A percentile compares a stretch with the other conserved stretches of the same genome.
Conservation (phyloP, 805 yeast species). For the Saturnispora quitensis region DNA sequence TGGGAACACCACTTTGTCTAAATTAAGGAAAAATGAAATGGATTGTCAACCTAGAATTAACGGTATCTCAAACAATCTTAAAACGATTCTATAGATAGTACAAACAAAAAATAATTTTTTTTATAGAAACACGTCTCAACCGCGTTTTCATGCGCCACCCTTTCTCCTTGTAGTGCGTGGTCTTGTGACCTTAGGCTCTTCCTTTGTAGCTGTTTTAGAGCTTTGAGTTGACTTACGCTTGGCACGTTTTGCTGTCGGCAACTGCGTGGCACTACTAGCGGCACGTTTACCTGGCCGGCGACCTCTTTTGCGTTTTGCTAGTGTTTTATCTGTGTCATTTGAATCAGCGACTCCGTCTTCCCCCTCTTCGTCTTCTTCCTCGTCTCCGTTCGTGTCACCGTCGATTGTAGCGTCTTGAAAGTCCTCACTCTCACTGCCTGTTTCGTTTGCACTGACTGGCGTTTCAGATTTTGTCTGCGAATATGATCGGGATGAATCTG, state of each 20-base stretch:
- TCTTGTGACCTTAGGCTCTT: not conserved
- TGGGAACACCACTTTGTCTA: not conserved
- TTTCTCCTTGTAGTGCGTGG: not conserved
- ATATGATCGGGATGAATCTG: not conserved
- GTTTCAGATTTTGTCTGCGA: not conserved
- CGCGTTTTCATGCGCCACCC: conserved; percentile 2
- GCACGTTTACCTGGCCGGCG: not conserved
- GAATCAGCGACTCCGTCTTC: not conserved
- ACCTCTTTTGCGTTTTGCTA: not conserved
- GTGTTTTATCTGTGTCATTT: not conserved
- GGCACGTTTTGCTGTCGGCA: not conserved
- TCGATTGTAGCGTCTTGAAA: not conserved
- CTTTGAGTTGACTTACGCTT: not conserved
- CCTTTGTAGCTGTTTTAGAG: not conserved
- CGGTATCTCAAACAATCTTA: not conserved
- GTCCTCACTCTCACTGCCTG: conserved; percentile 3
- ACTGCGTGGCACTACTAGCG: not conserved
- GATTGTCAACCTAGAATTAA: not conserved
- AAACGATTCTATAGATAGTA: not conserved
- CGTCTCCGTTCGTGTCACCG: not conserved
- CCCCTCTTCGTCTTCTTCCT: not conserved
- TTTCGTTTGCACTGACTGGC: conserved; percentile 1
- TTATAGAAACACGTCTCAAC: not conserved
- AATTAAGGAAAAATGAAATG: not conserved
- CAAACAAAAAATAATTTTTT: not conserved